These are phyloP conservation scores for Populus hybrid DNA, from an alignment of 441 rosid species.

Conservation along the genomic window DNA sequence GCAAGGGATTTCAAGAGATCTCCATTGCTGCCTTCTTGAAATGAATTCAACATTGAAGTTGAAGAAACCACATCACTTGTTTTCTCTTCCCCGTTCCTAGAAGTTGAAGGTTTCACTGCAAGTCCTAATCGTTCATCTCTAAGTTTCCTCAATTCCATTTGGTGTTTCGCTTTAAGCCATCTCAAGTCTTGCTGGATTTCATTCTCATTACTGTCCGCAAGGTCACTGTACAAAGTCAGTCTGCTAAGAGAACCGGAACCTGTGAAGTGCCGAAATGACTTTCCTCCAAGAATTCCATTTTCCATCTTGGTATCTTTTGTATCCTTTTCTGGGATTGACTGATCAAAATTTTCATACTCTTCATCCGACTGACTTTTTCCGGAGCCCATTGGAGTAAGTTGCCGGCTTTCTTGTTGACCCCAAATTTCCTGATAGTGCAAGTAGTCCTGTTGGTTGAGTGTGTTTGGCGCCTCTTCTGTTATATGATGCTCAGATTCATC, in stretches of 20 bases:
- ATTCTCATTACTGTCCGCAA: conserved; percentile 33
- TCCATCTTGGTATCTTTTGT: conserved; percentile 23
- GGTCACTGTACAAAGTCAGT: conserved; percentile 31
- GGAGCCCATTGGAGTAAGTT: conserved; percentile 60
- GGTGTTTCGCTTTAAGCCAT: conserved; percentile 77
- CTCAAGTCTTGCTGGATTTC: conserved; percentile 56
- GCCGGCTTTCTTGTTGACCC: conserved; percentile 74
- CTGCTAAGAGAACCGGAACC: conserved; percentile 39
- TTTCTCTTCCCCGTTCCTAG: conserved; percentile 13
- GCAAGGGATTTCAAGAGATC: conserved; percentile 17
- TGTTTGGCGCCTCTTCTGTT: conserved; percentile 30
- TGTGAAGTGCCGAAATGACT: conserved; percentile 22
- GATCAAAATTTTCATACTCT: conserved; percentile 50
- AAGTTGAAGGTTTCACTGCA: conserved; percentile 21
- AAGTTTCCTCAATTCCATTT: conserved; percentile 49
- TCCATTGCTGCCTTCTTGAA: conserved; percentile 16
- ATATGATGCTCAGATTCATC: conserved; percentile 39
- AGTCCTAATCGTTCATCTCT: conserved; percentile 46
- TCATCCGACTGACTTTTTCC: conserved; percentile 75
- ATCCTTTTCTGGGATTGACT: conserved; percentile 20
- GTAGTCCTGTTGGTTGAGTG: conserved; percentile 27
- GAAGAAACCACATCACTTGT: background rate
- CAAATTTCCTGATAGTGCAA: conserved; percentile 56
- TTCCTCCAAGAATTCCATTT: conserved; percentile 21
- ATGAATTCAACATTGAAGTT: conserved; percentile 8